A percentile compares a stretch with the other conserved stretches of the same genome.
Evolutionary conservation across 2,329 filamentous ascomycete species (phyloP).

Genomic region (Ampelomyces quisqualis): DNA sequence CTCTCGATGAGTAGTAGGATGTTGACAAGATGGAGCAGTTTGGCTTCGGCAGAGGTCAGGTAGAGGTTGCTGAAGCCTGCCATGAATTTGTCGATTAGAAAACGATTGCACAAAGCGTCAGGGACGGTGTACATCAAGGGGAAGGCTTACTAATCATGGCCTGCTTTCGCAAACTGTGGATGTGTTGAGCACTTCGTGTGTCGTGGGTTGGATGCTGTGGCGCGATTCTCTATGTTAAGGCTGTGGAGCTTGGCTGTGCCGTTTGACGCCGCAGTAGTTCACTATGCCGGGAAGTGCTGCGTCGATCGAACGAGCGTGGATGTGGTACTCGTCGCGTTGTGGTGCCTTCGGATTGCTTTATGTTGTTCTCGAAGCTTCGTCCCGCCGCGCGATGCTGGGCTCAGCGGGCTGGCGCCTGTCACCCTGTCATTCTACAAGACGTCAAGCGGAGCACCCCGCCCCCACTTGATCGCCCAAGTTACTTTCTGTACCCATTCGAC

Average conservation of each 20-base stretch:
- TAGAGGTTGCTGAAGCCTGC: slow-evolving; percentile 35
- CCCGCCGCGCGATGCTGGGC: slow-evolving; percentile 9
- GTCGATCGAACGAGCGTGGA: not conserved
- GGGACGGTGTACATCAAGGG: slow-evolving; percentile 14
- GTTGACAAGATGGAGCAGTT: slow-evolving; percentile 36
- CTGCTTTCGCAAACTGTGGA: not conserved
- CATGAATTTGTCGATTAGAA: slow-evolving; percentile 30
- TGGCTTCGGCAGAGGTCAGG: slow-evolving; percentile 35
- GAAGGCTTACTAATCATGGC: slow-evolving; percentile 19
- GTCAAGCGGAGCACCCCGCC: slow-evolving; percentile 17
- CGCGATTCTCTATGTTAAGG: not conserved
- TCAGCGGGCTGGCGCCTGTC: slow-evolving; percentile 20
- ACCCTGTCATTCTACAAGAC: not conserved
- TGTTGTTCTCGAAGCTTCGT: slow-evolving; percentile 36
- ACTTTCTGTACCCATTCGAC: slow-evolving; percentile 2
- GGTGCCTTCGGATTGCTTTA: too few relatives aligned
- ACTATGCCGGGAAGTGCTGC: not conserved
- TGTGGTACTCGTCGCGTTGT: not conserved
- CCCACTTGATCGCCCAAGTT: slow-evolving; percentile 11
- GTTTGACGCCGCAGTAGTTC: too few relatives aligned
- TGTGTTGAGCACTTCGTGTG: too few relatives aligned
- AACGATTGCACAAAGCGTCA: slow-evolving; percentile 9
- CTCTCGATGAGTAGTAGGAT: slow-evolving; percentile 31
- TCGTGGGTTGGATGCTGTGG: not conserved
- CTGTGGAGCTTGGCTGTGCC: too few relatives aligned